A percentile compares a stretch with the other conserved stretches of the same genome.
These are phyloP conservation scores for Wickerhamiella parazyma DNA, from an alignment of 805 yeast genomes.

Conservation along the genomic window DNA sequence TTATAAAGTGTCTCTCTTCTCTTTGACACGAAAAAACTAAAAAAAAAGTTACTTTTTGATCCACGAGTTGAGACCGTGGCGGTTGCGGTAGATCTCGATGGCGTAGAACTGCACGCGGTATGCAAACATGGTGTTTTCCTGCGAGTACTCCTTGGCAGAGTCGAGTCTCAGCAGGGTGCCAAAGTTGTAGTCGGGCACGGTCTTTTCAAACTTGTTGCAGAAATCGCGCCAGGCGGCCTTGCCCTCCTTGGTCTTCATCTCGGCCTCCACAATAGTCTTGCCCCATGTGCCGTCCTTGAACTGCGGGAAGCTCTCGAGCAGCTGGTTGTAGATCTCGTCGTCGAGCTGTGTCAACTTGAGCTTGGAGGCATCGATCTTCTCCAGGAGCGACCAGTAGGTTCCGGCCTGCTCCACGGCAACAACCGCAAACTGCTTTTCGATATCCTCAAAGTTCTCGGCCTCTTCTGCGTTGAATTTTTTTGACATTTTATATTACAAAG, in stretches of 20 bases:
- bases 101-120: constrained; percentile 94
- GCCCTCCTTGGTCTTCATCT: constrained; percentile 64
- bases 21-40: too few species aligned
- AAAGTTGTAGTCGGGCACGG: constrained; percentile 80
- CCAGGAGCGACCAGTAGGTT: constrained; percentile 75
- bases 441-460: constrained; percentile 90
- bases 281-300: constrained; percentile 45
- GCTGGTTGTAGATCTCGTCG: constrained; percentile 29
- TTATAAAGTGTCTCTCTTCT: too few species aligned
- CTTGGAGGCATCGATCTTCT: constrained; percentile 63
- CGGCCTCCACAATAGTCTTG: constrained; percentile 53
- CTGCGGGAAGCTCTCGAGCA: constrained; percentile 74
- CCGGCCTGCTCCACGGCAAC: constrained; percentile 90
- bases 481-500: constrained; percentile 5
- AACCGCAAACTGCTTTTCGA: constrained; percentile 95
- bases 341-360: constrained; percentile 37
- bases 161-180: constrained; percentile 84
- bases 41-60: constrained; percentile 27
- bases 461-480: constrained; percentile 61
- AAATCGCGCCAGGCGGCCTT: constrained; percentile 86
- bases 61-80: constrained; percentile 88
- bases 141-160: constrained; percentile 58
- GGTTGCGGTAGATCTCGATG: constrained; percentile 86
- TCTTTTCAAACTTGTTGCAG: constrained; percentile 67
- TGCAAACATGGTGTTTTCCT: constrained; percentile 72